phyloP scores from a whole-genome alignment of 495 filamentous ascomycete genomes.

The Lasiosphaeria miniovina region DNA sequence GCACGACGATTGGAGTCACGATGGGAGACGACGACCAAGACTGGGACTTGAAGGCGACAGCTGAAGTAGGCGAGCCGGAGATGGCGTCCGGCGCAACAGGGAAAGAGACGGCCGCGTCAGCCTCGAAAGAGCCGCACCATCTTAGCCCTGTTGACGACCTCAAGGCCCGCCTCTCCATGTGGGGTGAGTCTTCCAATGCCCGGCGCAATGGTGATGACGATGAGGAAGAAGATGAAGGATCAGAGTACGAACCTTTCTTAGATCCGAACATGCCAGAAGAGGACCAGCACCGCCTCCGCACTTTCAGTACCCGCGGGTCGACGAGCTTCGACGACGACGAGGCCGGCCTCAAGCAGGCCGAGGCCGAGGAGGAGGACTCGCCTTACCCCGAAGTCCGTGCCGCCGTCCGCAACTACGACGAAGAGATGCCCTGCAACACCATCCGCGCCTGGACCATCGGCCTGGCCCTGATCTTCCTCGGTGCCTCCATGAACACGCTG shows the following conservation, averaged over 20 bases:
- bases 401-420: constrained; percentile 61
- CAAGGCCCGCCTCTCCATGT: constrained; percentile 33
- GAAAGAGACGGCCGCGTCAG: constrained; percentile 18
- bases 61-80: neutral
- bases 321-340: constrained; percentile 39
- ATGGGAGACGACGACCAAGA: constrained; percentile 23
- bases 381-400: constrained; percentile 69
- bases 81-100: constrained; percentile 21
- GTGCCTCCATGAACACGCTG: constrained; percentile 65
- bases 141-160: constrained; percentile 31
- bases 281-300: constrained; percentile 23
- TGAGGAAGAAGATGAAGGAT: constrained; percentile 33
- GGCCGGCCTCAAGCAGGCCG: constrained; percentile 17
- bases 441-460: constrained; percentile 73
- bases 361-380: constrained; percentile 46
- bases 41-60: constrained; percentile 22
- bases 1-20: constrained; percentile 19
- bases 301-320: constrained; percentile 22
- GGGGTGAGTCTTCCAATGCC: constrained; percentile 26
- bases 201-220: constrained; percentile 18
- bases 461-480: constrained; percentile 60
- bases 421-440: constrained; percentile 66
- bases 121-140: constrained; percentile 16
- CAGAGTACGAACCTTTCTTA: constrained; percentile 43
- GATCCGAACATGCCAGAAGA: constrained; percentile 51